Conservation (phyloP, 2,329 filamentous ascomycete genomes). For the Diaporthe sp. region DNA sequence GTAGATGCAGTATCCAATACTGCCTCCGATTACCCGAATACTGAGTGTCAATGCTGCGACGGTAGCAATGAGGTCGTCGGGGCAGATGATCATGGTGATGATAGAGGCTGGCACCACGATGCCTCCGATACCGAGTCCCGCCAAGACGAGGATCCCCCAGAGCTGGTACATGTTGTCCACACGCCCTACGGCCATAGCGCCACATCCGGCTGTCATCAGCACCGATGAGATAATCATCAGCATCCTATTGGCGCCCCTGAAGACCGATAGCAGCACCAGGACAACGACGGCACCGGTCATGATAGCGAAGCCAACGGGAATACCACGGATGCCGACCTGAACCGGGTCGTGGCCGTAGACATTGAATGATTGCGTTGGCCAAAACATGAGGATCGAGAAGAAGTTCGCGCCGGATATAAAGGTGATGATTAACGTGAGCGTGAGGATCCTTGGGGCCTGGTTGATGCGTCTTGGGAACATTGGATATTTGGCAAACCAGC, state of each 20-base stretch:
- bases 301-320: conserved; percentile 76
- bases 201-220: conserved; percentile 76
- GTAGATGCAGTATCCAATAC: conserved; percentile 73
- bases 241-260: conserved; percentile 70
- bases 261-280: conserved; percentile 68
- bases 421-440: conserved; percentile 68
- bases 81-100: conserved; percentile 78
- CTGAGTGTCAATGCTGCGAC: conserved; percentile 77
- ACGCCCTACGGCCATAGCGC: conserved; percentile 64
- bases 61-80: conserved; percentile 79
- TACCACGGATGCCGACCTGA: conserved; percentile 73
- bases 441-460: conserved; percentile 63
- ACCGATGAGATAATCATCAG: conserved; percentile 72
- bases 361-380: conserved; percentile 75
- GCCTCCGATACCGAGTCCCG: conserved; percentile 75
- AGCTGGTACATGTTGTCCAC: conserved; percentile 67
- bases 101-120: conserved; percentile 78
- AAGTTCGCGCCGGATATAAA: conserved; percentile 73
- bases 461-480: conserved; percentile 58
- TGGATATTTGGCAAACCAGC: conserved; percentile 55
- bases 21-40: conserved; percentile 78
- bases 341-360: conserved; percentile 76
- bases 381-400: conserved; percentile 70
- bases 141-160: conserved; percentile 68
- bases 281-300: conserved; percentile 72